Evolutionary conservation across 2,329 filamentous ascomycete species (phyloP), one percentile per base, ranked within the genome.

Genomic region (Trichoderma sp.): DNA sequence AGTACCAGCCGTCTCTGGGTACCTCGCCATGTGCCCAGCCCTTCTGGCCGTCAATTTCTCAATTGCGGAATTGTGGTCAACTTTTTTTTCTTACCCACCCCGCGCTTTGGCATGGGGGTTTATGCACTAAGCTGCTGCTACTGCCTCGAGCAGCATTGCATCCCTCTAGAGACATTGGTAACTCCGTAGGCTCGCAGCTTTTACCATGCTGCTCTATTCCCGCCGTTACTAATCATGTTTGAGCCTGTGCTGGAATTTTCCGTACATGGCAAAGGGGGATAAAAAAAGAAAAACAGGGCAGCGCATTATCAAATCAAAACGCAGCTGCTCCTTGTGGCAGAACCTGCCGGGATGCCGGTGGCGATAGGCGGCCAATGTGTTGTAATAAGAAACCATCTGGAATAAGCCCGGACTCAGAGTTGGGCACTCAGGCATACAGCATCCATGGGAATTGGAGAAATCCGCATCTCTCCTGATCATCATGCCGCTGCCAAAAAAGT

Each of bases 21-120:
- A 72, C 70, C 55, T 72, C 23, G 71, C 71, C 71, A 72, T 72
- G 66, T 72, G 67, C 57, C 30, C 57, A 69, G 66, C 65, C 53
- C 64, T 50, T 28, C 55, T 58, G 20, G 39, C 34, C 26, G 34
- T 43, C 47, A 20, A 53, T 53, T 23, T 43, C 64, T 39, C 65
- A 47, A 20, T 43, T 43, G 59, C 59, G 59, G 59, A 43, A 20
- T 28, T 26, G 58, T 28, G 15, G 28, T 50, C 6, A 12, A 47
- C 36, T 32, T 32, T 61, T 55, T 17, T 39, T 39, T 50, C 39
- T 50, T 59, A 61, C 69, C 58, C 43, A 50, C 70, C 70, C 70
- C 70, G 70, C 70, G 65, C 57, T 71, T 26, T 15, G 17, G 30
- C 39, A 70, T 61, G 67, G 58, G 58, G 47, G 47, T 15, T 15